Percentiles rank a stretch among this genome's conserved stretches.
phyloP scores from a whole-genome alignment of 495 filamentous ascomycete genomes.

The Daldinia caldariorum region DNA sequence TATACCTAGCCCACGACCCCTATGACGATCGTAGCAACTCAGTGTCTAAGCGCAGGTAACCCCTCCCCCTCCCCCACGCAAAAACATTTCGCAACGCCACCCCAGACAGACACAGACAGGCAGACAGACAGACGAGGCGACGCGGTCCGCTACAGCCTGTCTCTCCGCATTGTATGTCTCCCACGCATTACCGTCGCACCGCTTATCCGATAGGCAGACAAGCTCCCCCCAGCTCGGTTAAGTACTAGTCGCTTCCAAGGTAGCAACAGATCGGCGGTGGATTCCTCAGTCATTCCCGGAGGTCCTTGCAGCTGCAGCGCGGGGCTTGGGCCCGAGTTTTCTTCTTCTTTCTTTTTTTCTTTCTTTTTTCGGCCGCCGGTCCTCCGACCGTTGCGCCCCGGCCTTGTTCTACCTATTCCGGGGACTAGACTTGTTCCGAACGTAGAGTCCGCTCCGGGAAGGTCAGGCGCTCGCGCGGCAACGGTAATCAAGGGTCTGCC shows the following conservation, averaged over 20 bases:
- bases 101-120: neutral
- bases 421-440: neutral
- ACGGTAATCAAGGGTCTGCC: neutral
- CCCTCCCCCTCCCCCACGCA: slow-evolving; percentile 11
- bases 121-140: slow-evolving; percentile 15
- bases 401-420: neutral
- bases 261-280: slow-evolving; percentile 23
- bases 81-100: slow-evolving; percentile 29
- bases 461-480: neutral
- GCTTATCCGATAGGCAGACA: slow-evolving; percentile 14
- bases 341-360: too few species aligned
- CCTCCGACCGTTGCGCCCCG: neutral
- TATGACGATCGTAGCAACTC: slow-evolving; percentile 12
- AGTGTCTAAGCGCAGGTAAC: slow-evolving; percentile 18
- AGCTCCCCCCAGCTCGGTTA: neutral
- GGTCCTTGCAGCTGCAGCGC: slow-evolving; percentile 2
- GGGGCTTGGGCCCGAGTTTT: neutral
- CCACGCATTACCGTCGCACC: slow-evolving; percentile 12
- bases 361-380: neutral
- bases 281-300: slow-evolving; percentile 15
- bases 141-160: slow-evolving; percentile 14
- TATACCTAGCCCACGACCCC: slow-evolving; percentile 8
- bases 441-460: neutral
- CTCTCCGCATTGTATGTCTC: slow-evolving; percentile 4
- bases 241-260: slow-evolving; percentile 21